Evolutionary conservation across 306 rosid species (phyloP).

Genomic region (Alnus glutinosa): DNA sequence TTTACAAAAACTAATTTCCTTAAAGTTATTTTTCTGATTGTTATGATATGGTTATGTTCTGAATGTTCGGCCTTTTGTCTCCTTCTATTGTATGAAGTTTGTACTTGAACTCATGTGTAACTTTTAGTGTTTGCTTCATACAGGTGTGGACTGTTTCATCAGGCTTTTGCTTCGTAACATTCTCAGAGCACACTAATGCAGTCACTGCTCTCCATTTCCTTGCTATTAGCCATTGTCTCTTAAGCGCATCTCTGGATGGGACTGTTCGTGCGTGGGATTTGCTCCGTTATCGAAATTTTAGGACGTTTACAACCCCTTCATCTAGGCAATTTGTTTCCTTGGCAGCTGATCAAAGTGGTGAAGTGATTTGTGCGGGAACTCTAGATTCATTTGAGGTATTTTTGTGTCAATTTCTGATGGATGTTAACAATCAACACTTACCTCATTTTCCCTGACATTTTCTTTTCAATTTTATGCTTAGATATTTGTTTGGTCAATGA

Average conservation of each 20-base stretch:
- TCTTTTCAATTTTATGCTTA: constrained; percentile 28
- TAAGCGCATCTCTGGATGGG: constrained; percentile 96
- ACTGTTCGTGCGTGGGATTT: constrained; percentile 98
- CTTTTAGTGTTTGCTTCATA: constrained; percentile 30
- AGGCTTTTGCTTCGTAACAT: constrained; percentile 87
- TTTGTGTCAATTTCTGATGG: constrained; percentile 22
- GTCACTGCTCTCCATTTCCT: constrained; percentile 88
- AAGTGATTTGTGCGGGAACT: constrained; percentile 95
- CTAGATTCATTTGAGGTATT: constrained; percentile 89
- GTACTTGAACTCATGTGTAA: constrained; percentile 7
- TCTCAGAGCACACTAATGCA: constrained; percentile 85
- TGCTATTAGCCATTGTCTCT: constrained; percentile 71
- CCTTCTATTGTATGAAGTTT: neutral
- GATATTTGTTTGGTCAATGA: constrained; percentile 97
- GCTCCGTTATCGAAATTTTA: constrained; percentile 79
- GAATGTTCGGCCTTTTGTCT: neutral
- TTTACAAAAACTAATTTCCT: neutral
- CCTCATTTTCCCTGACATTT: constrained; percentile 9
- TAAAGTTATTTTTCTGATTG: neutral
- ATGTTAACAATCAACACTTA: neutral
- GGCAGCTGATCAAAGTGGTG: constrained; percentile 93
- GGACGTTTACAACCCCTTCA: constrained; percentile 73
- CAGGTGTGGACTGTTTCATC: constrained; percentile 92
- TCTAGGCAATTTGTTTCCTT: constrained; percentile 85
- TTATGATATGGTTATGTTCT: neutral